These are phyloP conservation scores for Aspergillus ellipticus DNA, from an alignment of 495 filamentous ascomycete species.

Conservation along the genomic window DNA sequence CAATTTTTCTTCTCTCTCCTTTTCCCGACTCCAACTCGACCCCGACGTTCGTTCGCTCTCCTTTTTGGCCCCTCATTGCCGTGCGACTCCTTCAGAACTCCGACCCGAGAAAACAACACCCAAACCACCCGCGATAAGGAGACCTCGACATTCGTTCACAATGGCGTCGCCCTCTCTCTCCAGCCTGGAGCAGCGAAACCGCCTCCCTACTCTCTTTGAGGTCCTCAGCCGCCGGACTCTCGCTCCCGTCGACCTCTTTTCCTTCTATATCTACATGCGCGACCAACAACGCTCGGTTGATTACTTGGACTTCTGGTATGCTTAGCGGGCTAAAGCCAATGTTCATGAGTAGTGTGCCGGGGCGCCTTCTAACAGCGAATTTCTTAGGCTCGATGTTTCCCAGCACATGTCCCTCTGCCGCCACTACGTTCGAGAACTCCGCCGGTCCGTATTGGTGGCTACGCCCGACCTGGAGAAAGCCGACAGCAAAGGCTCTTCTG, in stretches of 20 bases:
- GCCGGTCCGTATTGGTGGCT: constrained; percentile 85
- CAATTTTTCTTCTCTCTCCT: constrained; percentile 2
- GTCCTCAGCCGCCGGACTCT: constrained; percentile 87
- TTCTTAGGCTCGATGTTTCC: constrained; percentile 89
- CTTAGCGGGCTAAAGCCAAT: neutral
- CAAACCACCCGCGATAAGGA: neutral
- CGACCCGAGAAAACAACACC: constrained; percentile 4
- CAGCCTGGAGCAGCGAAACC: constrained; percentile 59
- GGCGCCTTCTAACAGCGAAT: neutral
- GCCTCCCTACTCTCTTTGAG: constrained; percentile 90
- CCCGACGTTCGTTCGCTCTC: constrained; percentile 15
- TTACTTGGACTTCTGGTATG: constrained; percentile 96
- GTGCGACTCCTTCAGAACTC: neutral
- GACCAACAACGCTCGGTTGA: constrained; percentile 97
- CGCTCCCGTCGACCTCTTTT: constrained; percentile 92
- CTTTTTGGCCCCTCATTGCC: constrained; percentile 16
- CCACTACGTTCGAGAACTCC: constrained; percentile 94
- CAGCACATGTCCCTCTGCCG: constrained; percentile 98
- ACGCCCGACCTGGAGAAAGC: constrained; percentile 86
- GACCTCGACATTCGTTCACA: constrained; percentile 8
- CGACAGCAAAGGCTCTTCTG: constrained; percentile 78
- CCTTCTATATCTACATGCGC: constrained; percentile 99
- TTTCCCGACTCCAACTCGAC: constrained; percentile 4
- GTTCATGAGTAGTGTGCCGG: neutral
- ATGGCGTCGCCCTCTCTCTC: constrained; percentile 33